These are phyloP conservation scores for Solanum paucissectum DNA, from an alignment of 257 asterid species.

Conservation along the genomic window DNA sequence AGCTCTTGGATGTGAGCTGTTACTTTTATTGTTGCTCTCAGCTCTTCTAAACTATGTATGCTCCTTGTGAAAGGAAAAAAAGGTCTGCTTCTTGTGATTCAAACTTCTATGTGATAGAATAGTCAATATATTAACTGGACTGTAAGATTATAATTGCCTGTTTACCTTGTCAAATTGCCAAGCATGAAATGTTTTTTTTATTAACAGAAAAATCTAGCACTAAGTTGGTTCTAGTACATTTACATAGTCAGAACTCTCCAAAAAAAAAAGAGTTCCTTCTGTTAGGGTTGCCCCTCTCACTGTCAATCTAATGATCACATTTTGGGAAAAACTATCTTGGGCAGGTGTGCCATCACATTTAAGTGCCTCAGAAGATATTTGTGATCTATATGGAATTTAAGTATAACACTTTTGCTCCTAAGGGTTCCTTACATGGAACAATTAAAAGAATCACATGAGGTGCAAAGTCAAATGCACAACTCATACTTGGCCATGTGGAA, in stretches of 20 bases:
- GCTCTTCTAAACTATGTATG: background rate
- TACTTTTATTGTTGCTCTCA: background rate
- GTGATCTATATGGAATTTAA: background rate
- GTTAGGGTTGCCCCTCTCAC: background rate
- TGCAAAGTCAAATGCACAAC: background rate
- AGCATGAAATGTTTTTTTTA: background rate
- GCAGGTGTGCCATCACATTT: background rate
- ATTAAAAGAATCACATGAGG: background rate
- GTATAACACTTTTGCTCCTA: background rate
- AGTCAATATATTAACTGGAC: background rate
- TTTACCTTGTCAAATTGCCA: background rate
- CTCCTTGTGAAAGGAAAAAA: background rate
- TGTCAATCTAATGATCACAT: background rate
- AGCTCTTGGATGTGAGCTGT: background rate
- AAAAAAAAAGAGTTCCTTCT: background rate
- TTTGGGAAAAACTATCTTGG: background rate
- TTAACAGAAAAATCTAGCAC: background rate
- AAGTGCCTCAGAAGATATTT: background rate
- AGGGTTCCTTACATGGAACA: background rate
- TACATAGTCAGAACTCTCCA: background rate
- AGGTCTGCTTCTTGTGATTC: background rate
- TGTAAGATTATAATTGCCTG: background rate
- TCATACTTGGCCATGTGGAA: background rate
- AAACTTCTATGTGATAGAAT: background rate
- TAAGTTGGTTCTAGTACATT: background rate